Conservation (phyloP, 164 flowering plant species). For the Berberis thunbergii region DNA sequence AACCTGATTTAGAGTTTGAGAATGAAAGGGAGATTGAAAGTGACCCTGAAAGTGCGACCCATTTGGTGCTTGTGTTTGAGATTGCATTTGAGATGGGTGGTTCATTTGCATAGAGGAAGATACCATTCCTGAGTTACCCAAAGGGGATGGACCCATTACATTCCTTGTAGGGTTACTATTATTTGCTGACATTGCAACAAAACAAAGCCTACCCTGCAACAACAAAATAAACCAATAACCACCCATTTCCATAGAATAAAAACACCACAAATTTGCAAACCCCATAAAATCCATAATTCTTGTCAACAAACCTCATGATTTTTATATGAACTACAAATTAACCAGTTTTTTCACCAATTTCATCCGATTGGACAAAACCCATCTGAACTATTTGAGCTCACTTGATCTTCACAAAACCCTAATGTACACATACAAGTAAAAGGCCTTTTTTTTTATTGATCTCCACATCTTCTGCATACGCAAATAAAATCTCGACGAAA, state of each 20-base stretch:
- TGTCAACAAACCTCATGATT: neutral
- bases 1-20: conserved; percentile 20
- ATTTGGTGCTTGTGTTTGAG: conserved; percentile 28
- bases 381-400: no score
- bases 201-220: neutral
- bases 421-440: no score
- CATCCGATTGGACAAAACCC: neutral
- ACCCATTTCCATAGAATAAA: no score
- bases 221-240: conserved; percentile 3
- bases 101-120: conserved; percentile 23
- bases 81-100: conserved; percentile 29
- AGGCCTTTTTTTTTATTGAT: no score
- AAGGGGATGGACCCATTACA: conserved; percentile 22
- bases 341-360: neutral
- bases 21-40: conserved; percentile 32
- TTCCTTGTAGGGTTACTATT: conserved; percentile 23
- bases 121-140: conserved; percentile 29
- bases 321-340: neutral
- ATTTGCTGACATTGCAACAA: conserved; percentile 18
- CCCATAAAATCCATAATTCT: neutral
- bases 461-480: no score
- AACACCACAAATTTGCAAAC: no score
- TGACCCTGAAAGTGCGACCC: conserved; percentile 37
- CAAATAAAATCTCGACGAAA: no score
- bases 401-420: no score